Evolutionary conservation across 306 rosid species (phyloP).

Genomic region (Cyclanthera cordifolia): DNA sequence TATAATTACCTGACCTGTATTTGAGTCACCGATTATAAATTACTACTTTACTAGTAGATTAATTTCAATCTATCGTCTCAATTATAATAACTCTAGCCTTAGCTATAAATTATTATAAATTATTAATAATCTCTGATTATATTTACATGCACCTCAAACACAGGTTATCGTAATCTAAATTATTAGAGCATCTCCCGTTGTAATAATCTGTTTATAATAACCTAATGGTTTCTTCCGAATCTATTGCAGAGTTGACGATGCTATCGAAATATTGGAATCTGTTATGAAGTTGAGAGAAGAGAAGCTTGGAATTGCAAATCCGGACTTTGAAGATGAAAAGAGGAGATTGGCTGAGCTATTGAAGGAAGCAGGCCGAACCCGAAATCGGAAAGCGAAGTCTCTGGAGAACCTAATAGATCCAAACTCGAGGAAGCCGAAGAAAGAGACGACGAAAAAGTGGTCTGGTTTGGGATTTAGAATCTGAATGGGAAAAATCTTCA

Average conservation of each 20-base stretch:
- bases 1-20: too few species aligned
- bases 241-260: slow-evolving; percentile 81
- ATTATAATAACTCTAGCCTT: too few species aligned
- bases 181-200: too few species aligned
- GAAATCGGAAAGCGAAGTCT: slow-evolving; percentile 86
- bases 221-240: slow-evolving; percentile 12
- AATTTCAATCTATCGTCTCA: too few species aligned
- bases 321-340: slow-evolving; percentile 92
- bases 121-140: too few species aligned
- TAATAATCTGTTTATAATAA: too few species aligned
- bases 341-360: slow-evolving; percentile 73
- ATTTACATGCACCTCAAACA: too few species aligned
- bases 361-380: slow-evolving; percentile 94
- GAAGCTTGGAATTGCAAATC: slow-evolving; percentile 90
- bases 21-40: too few species aligned
- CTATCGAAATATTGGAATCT: slow-evolving; percentile 85
- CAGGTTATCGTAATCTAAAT: too few species aligned
- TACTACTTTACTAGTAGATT: too few species aligned
- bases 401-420: slow-evolving; percentile 93
- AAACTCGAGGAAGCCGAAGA: slow-evolving; percentile 81
- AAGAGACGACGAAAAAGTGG: slow-evolving; percentile 84
- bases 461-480: slow-evolving; percentile 87
- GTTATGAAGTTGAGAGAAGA: slow-evolving; percentile 78
- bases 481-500: slow-evolving; percentile 23
- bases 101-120: too few species aligned